Evolutionary conservation across 2,329 filamentous ascomycete genomes (phyloP).

Genomic region (Alternaria infectoria): DNA sequence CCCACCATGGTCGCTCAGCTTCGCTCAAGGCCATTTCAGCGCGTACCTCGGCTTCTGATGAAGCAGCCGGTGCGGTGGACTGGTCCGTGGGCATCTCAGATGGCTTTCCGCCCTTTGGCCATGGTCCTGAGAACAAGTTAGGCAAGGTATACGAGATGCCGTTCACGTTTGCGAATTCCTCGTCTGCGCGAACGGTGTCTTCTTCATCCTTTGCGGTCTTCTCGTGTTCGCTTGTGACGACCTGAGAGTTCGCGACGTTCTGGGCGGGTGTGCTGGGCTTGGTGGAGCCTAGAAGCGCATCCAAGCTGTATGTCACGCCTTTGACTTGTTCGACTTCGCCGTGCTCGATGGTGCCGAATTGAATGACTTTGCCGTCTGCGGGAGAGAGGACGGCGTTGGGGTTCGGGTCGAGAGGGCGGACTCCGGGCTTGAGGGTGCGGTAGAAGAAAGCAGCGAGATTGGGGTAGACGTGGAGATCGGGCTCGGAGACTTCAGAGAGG

Average conservation of each 20-base stretch:
- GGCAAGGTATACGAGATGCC: slow-evolving; percentile 95
- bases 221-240: slow-evolving; percentile 33
- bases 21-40: slow-evolving; percentile 79
- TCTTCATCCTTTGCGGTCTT: slow-evolving; percentile 53
- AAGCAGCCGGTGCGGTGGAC: slow-evolving; percentile 69
- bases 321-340: slow-evolving; percentile 99
- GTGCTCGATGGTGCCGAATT: slow-evolving; percentile 89
- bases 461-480: slow-evolving; percentile 85
- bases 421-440: slow-evolving; percentile 87
- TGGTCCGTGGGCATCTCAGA: slow-evolving; percentile 71
- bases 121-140: slow-evolving; percentile 77
- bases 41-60: slow-evolving; percentile 82
- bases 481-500: slow-evolving; percentile 84
- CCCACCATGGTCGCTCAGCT: slow-evolving; percentile 60
- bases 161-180: slow-evolving; percentile 93
- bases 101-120: slow-evolving; percentile 52
- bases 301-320: slow-evolving; percentile 95
- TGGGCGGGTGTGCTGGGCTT: slow-evolving; percentile 54
- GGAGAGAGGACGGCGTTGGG: slow-evolving; percentile 83
- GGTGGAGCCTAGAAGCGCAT: slow-evolving; percentile 77
- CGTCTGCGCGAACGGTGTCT: slow-evolving; percentile 76
- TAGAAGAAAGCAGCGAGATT: slow-evolving; percentile 98
- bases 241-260: slow-evolving; percentile 28
- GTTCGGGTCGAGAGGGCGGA: slow-evolving; percentile 82
- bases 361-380: slow-evolving; percentile 86